Evolutionary conservation across 768 basidiomycete species (phyloP).

Genomic region (Grammothele lineata): DNA sequence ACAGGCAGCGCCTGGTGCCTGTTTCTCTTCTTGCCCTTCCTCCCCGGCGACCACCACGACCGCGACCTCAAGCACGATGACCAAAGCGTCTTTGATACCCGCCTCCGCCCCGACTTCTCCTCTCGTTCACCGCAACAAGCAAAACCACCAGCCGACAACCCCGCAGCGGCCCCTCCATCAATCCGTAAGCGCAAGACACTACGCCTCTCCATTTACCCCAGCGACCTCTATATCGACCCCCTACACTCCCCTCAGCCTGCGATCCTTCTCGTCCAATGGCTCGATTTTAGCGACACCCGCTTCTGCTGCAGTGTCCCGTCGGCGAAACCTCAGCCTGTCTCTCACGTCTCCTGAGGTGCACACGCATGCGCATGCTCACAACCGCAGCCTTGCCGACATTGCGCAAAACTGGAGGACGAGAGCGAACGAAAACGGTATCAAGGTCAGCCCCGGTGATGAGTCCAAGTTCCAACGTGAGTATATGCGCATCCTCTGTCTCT

Average conservation of each 20-base stretch:
- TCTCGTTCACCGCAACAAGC: constrained; percentile 33
- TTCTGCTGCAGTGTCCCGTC: constrained; percentile 29
- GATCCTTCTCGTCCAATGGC: constrained; percentile 50
- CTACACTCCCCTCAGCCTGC: constrained; percentile 67
- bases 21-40: constrained; percentile 7
- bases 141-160: constrained; percentile 47
- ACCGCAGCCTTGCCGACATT: constrained; percentile 52
- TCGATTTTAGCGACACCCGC: constrained; percentile 60
- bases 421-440: constrained; percentile 69
- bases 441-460: constrained; percentile 54
- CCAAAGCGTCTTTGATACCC: constrained; percentile 27
- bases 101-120: constrained; percentile 44
- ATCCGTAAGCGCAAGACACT: constrained; percentile 27
- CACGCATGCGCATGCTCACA: constrained; percentile 27
- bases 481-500: constrained; percentile 6
- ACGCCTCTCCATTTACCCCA: constrained; percentile 60
- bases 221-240: constrained; percentile 48
- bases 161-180: constrained; percentile 50
- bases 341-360: constrained; percentile 40
- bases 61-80: constrained; percentile 19
- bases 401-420: constrained; percentile 70
- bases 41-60: constrained; percentile 18
- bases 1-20: constrained; percentile 11
- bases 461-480: constrained; percentile 27
- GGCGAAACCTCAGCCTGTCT: constrained; percentile 38